Evolutionary conservation across 2,329 filamentous ascomycete genomes (phyloP).

Genomic region (Colletotrichum trifolii): DNA sequence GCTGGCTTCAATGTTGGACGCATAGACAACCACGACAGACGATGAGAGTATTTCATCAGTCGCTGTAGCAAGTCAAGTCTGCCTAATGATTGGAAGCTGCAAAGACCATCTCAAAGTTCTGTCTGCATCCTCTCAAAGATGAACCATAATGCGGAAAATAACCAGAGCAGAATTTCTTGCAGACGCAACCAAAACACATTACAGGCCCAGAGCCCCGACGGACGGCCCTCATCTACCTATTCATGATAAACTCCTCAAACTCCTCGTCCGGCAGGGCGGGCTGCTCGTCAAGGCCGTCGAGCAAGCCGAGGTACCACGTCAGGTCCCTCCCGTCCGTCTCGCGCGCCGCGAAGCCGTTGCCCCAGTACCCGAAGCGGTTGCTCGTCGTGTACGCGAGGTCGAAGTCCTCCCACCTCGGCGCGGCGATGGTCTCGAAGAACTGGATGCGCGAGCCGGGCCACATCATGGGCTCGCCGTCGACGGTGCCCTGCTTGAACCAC

Average conservation of each 20-base stretch:
- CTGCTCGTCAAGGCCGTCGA: conserved; percentile 37
- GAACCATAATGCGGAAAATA: too few species aligned
- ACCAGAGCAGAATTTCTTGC: too few species aligned
- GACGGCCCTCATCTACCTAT: conserved; percentile 34
- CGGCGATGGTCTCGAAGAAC: conserved; percentile 41
- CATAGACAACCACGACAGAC: too few species aligned
- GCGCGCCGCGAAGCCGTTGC: conserved; percentile 39
- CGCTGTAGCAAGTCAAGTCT: too few species aligned
- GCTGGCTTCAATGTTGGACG: too few species aligned
- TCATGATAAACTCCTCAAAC: conserved; percentile 40
- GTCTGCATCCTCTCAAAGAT: too few species aligned
- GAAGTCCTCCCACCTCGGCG: conserved; percentile 44
- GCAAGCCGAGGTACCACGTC: conserved; percentile 40
- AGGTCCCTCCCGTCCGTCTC: conserved; percentile 38
- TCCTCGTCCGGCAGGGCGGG: conserved; percentile 40
- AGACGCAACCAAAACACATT: too few species aligned
- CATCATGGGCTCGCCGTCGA: conserved; percentile 41
- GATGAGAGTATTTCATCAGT: too few species aligned
- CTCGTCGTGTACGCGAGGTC: conserved; percentile 38
- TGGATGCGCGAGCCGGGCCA: conserved; percentile 43
- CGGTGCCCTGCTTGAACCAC: conserved; percentile 44
- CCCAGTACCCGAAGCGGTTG: conserved; percentile 42
- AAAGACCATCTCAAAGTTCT: too few species aligned
- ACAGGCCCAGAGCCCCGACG: too few species aligned
- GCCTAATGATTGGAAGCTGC: too few species aligned